Conservation (phyloP, 1,284 basidiomycete species). For the Coriolopsis trogii region DNA sequence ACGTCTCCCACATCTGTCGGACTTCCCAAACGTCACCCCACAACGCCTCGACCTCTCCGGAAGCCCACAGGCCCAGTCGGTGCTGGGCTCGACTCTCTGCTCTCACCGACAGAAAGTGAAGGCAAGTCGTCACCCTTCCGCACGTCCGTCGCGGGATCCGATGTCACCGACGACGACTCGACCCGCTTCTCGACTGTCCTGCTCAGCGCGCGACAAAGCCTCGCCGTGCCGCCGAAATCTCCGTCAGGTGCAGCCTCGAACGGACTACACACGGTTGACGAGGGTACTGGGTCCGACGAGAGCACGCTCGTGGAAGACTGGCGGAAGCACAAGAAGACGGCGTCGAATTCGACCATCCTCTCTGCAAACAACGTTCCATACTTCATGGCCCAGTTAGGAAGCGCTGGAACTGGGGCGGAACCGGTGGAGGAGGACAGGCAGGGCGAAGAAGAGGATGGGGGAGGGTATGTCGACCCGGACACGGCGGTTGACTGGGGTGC, state of each 20-base stretch:
- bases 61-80: not conserved
- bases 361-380: conserved; percentile 55
- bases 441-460: conserved; percentile 42
- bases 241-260: conserved; percentile 14
- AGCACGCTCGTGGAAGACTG: conserved; percentile 24
- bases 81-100: conserved; percentile 40
- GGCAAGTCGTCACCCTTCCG: conserved; percentile 32
- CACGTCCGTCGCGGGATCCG: conserved; percentile 53
- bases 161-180: conserved; percentile 69
- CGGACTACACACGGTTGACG: conserved; percentile 25
- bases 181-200: conserved; percentile 58
- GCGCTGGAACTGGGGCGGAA: conserved; percentile 59
- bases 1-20: not conserved
- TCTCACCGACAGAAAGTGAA: conserved; percentile 40
- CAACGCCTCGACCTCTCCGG: not conserved
- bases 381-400: conserved; percentile 44
- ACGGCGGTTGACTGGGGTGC: conserved; percentile 73
- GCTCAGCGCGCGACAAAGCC: conserved; percentile 42
- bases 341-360: conserved; percentile 61
- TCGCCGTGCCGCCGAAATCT: conserved; percentile 27
- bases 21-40: not conserved
- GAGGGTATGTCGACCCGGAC: conserved; percentile 36
- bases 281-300: conserved; percentile 25
- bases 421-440: conserved; percentile 67
- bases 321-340: conserved; percentile 57